These are phyloP conservation scores for Przewalskia tangutica DNA, from an alignment of 257 asterid species.

Conservation along the genomic window DNA sequence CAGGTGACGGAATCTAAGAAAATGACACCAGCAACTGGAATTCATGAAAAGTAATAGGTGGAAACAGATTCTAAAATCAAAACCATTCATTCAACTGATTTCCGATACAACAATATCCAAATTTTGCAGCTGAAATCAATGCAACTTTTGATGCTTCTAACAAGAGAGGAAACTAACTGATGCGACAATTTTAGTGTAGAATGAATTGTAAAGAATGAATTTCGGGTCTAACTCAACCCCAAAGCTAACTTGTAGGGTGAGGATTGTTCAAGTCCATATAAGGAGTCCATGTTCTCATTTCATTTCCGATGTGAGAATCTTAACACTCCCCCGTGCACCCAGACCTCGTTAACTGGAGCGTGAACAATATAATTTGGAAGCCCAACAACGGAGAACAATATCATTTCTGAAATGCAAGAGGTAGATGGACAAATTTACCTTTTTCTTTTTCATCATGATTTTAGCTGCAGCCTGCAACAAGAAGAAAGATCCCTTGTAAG, in stretches of 20 bases:
- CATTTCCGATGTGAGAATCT: too few relatives aligned
- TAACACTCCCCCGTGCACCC: too few relatives aligned
- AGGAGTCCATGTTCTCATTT: too few relatives aligned
- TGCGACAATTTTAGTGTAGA: neutral
- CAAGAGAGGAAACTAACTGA: neutral
- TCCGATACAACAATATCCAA: neutral
- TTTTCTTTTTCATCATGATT: constrained; percentile 94
- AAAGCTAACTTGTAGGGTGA: too few relatives aligned
- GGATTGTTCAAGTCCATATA: too few relatives aligned
- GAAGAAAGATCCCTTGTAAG: constrained; percentile 13
- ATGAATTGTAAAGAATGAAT: neutral
- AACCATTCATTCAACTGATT: neutral
- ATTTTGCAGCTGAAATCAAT: neutral
- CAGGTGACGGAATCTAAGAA: neutral
- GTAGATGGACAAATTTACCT: constrained; percentile 35
- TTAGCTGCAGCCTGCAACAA: constrained; percentile 88
- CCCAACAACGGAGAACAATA: neutral
- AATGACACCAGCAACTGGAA: neutral
- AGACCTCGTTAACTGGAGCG: too few relatives aligned
- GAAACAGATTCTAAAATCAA: neutral
- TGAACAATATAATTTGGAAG: too few relatives aligned
- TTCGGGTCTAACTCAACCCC: too few relatives aligned
- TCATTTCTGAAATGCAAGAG: neutral
- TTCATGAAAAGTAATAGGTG: neutral
- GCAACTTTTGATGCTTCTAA: neutral